Evolutionary conservation across 345 rosid genomes (phyloP), one percentile per base, ranked within the genome.

Genomic region (Carallia pectinifolia): DNA sequence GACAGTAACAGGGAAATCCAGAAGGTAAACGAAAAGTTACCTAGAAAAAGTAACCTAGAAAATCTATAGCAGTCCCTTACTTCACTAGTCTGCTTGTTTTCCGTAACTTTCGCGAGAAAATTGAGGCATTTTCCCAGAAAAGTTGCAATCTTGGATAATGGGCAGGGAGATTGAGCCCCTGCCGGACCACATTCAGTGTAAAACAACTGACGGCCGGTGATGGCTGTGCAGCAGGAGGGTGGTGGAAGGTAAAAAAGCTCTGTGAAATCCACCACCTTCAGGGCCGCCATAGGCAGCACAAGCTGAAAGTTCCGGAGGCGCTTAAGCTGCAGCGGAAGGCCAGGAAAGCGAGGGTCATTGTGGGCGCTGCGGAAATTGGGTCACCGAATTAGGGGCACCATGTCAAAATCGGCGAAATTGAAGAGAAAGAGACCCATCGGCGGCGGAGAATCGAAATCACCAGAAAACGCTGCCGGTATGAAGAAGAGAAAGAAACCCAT

Each of bases 181-280:
- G 54, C 93, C 97, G 34, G 97, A 95, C 76, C 85, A 92, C 76
- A 84, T 87, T 31, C 90, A 96, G 71, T 95, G 99, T 70, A 89
- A 89, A 64, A 81, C 98, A 65, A 92, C 93, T 5, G 99, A 95
- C 70, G 97, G 99, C 9, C 79, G 89, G 81, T 85, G 85, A 79
- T 92, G 99, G 99, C 79, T 97, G 80, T 95, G 99, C 86, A 77
- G 72, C 71, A 77, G 91, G 58, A 85, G 84, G 18, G 97, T 90
- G 29, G 65, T 80, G 83, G 92, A 84, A 19, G 91, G 86, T 12
- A 88, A 82, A 81, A 81, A 95, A 90, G 86, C 88, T 90, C 71
- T 95, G 97, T 61, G 97, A 95, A 70, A 59, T 81, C 72, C 99
- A 95, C 58, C 80, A 85, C 76, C 80, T 91, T 6, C 96, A 92